These are phyloP conservation scores for Neurospora sp. DNA, from an alignment of 495 filamentous ascomycete species.

Conservation along the genomic window DNA sequence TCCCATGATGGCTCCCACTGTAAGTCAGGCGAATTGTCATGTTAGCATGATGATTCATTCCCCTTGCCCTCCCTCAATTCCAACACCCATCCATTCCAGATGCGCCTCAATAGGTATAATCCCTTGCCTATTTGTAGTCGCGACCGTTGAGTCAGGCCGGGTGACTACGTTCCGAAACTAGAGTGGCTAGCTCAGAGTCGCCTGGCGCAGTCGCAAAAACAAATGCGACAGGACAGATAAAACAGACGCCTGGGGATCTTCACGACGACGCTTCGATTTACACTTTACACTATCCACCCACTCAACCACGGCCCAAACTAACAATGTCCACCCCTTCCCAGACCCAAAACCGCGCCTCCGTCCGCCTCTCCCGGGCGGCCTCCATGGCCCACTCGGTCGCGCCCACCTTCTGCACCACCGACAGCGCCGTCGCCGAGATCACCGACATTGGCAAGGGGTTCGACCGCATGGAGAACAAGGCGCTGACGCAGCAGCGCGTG, in stretches of 20 bases:
- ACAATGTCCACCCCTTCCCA: background rate
- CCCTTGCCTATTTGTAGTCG: background rate
- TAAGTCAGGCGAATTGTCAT: slow-evolving; percentile 32
- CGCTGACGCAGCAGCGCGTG: slow-evolving; percentile 75
- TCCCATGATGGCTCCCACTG: slow-evolving; percentile 67
- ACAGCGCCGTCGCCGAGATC: slow-evolving; percentile 63
- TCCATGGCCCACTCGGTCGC: slow-evolving; percentile 65
- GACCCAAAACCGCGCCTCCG: slow-evolving; percentile 51
- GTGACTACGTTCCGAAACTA: background rate
- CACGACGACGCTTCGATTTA: background rate
- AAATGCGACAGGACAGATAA: background rate
- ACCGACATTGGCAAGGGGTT: slow-evolving; percentile 71
- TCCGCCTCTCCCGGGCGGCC: slow-evolving; percentile 67
- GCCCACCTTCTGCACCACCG: slow-evolving; percentile 45
- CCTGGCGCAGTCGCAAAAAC: background rate
- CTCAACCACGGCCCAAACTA: background rate
- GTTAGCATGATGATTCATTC: background rate
- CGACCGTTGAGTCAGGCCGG: background rate
- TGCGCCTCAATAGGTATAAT: background rate
- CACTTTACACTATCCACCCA: background rate
- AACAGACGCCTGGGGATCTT: background rate
- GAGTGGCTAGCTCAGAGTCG: background rate
- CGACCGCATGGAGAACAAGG: slow-evolving; percentile 85
- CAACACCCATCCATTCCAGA: background rate
- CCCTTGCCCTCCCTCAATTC: slow-evolving; percentile 7